phyloP scores from a whole-genome alignment of 352 stramenopile genomes.

The Halophytophthora polymorphica region DNA sequence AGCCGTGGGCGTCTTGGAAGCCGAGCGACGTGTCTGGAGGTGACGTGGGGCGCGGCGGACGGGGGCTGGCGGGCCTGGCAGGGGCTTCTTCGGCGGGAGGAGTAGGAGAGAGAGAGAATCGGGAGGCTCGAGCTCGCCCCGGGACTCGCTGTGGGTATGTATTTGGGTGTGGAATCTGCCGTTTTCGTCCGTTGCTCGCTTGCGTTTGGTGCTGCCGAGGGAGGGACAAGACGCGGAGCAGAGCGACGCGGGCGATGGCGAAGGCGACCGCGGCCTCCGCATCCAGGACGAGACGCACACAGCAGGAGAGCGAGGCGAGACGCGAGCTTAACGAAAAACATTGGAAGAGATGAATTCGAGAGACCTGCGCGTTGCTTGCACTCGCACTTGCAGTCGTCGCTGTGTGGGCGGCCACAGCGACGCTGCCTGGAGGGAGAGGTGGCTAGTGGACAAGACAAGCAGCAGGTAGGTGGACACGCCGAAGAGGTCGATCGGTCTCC shows the following conservation, averaged over 20 bases:
- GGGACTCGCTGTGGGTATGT: slow-evolving; percentile 32
- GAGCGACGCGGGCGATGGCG: too few relatives aligned
- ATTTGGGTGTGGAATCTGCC: slow-evolving; percentile 16
- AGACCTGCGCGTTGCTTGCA: slow-evolving; percentile 16
- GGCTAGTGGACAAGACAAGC: too few relatives aligned
- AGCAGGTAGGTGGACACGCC: too few relatives aligned
- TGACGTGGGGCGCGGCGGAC: slow-evolving; percentile 26
- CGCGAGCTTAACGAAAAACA: slow-evolving; percentile 57
- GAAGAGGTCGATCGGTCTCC: too few relatives aligned
- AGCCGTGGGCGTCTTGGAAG: slow-evolving; percentile 10
- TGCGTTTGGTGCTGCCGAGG: slow-evolving; percentile 14
- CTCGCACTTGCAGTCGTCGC: too few relatives aligned
- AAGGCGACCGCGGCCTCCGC: too few relatives aligned
- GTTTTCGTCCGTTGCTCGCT: slow-evolving; percentile 27
- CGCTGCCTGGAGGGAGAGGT: too few relatives aligned
- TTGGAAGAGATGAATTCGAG: slow-evolving; percentile 54
- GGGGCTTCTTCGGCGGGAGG: slow-evolving; percentile 22
- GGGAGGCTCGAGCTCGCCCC: slow-evolving; percentile 28
- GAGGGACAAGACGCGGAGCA: slow-evolving; percentile 9
- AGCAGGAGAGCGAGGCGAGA: slow-evolving; percentile 25
- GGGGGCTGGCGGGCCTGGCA: slow-evolving; percentile 14
- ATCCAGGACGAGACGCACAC: too few relatives aligned
- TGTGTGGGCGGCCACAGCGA: too few relatives aligned
- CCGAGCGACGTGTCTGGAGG: slow-evolving; percentile 15
- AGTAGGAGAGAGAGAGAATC: slow-evolving; percentile 53